phyloP scores from a whole-genome alignment of 768 basidiomycete genomes.

The Infundibulicybe gibba region DNA sequence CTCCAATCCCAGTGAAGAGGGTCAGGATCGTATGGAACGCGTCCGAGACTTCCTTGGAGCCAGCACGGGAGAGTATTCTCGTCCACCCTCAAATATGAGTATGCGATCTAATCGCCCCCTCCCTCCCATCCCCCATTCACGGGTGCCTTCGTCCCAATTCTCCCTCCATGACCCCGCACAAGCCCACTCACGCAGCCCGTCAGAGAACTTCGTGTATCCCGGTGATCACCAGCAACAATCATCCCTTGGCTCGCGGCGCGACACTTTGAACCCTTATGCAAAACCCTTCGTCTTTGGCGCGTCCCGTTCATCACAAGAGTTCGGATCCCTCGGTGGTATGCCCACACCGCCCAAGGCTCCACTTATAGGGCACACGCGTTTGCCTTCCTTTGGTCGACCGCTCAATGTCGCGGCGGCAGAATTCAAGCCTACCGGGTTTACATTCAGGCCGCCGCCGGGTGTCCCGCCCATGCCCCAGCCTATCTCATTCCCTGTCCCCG shows the following conservation, averaged over 20 bases:
- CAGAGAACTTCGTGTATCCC: slow-evolving; percentile 25
- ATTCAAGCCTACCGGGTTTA: slow-evolving; percentile 77
- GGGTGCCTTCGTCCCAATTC: slow-evolving; percentile 57
- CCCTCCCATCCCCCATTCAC: slow-evolving; percentile 63
- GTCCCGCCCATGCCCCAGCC: slow-evolving; percentile 51
- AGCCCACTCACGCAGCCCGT: slow-evolving; percentile 60
- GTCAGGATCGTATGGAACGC: slow-evolving; percentile 21
- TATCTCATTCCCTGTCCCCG: slow-evolving; percentile 22
- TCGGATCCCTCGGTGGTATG: slow-evolving; percentile 25
- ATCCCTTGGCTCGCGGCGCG: slow-evolving; percentile 19
- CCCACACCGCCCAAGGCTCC: slow-evolving; percentile 32
- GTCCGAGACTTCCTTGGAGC: slow-evolving; percentile 42
- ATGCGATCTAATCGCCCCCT: slow-evolving; percentile 43
- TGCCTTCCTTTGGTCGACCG: slow-evolving; percentile 57
- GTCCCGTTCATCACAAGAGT: slow-evolving; percentile 22
- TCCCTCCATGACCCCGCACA: slow-evolving; percentile 58
- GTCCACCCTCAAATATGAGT: slow-evolving; percentile 40
- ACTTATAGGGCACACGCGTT: slow-evolving; percentile 32
- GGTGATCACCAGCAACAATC: slow-evolving; percentile 16
- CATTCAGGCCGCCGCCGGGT: slow-evolving; percentile 68
- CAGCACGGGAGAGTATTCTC: slow-evolving; percentile 37
- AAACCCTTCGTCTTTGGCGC: slow-evolving; percentile 82
- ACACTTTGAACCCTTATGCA: slow-evolving; percentile 71
- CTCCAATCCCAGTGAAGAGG: slow-evolving; percentile 87
- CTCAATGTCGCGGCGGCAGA: slow-evolving; percentile 78